These are phyloP conservation scores for Sugiyamaella mastotermitis DNA, from an alignment of 805 yeast genomes.

Conservation along the genomic window DNA sequence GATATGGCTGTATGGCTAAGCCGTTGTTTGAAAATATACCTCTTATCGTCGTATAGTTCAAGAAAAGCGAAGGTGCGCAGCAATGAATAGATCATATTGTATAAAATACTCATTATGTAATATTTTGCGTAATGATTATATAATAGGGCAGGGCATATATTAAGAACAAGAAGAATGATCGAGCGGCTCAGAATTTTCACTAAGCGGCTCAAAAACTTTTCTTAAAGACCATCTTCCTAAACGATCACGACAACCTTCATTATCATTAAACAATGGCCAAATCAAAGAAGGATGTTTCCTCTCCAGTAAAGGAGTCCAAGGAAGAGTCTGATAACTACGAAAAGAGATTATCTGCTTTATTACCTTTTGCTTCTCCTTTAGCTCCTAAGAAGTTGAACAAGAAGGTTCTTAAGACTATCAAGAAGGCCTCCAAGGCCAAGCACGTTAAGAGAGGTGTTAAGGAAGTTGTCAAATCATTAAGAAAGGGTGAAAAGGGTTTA, in stretches of 20 bases:
- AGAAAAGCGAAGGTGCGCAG: too few species aligned
- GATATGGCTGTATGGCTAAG: too few species aligned
- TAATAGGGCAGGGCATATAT: not conserved
- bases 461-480: slow-evolving; percentile 94
- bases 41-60: too few species aligned
- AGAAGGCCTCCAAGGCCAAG: slow-evolving; percentile 96
- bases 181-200: not conserved
- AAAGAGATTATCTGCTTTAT: slow-evolving; percentile 77
- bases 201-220: not conserved
- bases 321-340: slow-evolving; percentile 71
- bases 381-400: slow-evolving; percentile 95
- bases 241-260: not conserved
- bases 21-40: too few species aligned
- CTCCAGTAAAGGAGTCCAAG: slow-evolving; percentile 10
- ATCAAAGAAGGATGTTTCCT: slow-evolving; percentile 20
- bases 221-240: not conserved
- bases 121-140: not conserved
- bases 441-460: slow-evolving; percentile 98
- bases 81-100: too few species aligned
- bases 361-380: slow-evolving; percentile 90
- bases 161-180: too few species aligned
- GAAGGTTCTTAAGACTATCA: slow-evolving; percentile 89
- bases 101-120: too few species aligned
- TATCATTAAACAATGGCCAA: slow-evolving; percentile 19
- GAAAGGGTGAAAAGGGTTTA: slow-evolving; percentile 97